Base-by-base conservation (phyloP, 805 yeast species). In the Candida easanensis region DNA sequence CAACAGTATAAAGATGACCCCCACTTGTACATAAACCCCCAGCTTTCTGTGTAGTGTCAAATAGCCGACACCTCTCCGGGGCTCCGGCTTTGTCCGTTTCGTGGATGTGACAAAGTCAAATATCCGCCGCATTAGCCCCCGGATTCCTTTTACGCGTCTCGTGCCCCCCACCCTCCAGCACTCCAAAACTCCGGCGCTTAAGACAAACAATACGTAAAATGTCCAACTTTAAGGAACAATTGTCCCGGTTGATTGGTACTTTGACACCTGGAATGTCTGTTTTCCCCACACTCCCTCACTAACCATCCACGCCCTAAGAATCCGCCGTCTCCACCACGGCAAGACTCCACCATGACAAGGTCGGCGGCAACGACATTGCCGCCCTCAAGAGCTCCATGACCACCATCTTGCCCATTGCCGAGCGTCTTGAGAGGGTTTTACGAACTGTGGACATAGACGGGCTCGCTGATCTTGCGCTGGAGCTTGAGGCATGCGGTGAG, bases 391-490 rank as follows among this genome's bases (percentile, higher is more conserved):
- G 53, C 13, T 53, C 57, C 5, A 49, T 49, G 53, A 40, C 20
- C 28, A 56, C 60, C 0, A 41, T 64, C 9, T 42, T 56, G n/a
- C 66, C 68, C 0, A 43, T 62, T 21, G 62, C 64, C 0, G 68
- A 64, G 43, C 55, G 64, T 18, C 55, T 59, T 36, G 63, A 60
- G 18, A 44, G 62, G 7, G 45, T 61, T 4, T 50, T 65, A 18
- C 52, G 63, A 37, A 48, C 58, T 1, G 51, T 51, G 9, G 52
- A 54, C 4, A 45, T 55, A 2, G 41, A 44, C 3, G 43, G 53
- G 7, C 45, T 54, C 8, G 51, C 53, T 1, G 63, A 53, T 1
- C 15, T 49, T 2, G 20, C 50, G 1, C 31, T 53, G 16, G 47
- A 55, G 16, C 44, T 66, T 20, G 69, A 66, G 46, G 54, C 46